These are phyloP conservation scores for Phytopythium oedochilum DNA, from an alignment of 352 stramenopile species.

Conservation along the genomic window DNA sequence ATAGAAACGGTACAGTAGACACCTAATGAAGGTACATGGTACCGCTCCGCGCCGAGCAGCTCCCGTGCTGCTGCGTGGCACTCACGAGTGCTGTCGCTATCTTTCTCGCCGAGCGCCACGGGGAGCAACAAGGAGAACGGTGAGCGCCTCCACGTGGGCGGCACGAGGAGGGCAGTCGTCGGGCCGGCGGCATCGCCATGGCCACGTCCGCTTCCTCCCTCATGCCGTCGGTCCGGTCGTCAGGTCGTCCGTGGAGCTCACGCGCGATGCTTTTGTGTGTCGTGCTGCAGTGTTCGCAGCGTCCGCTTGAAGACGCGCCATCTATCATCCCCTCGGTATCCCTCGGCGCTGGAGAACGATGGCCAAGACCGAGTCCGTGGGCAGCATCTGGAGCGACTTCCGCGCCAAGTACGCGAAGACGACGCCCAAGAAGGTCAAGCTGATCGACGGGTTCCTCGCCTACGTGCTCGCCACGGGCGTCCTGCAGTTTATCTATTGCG, in stretches of 20 bases:
- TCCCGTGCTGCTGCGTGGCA: conserved; percentile 3
- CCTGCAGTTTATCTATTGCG: conserved; percentile 91
- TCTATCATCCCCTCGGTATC: too few species aligned
- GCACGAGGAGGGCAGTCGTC: not conserved
- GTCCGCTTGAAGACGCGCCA: not conserved
- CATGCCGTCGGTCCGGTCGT: not conserved
- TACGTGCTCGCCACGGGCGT: conserved; percentile 86
- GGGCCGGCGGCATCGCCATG: not conserved
- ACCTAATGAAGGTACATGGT: not conserved
- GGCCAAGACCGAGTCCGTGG: conserved; percentile 34
- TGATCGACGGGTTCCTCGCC: conserved; percentile 89
- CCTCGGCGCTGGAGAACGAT: conserved; percentile 10
- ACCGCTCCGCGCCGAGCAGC: not conserved
- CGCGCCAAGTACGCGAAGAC: conserved; percentile 75
- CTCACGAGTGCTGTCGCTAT: not conserved
- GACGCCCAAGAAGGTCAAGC: conserved; percentile 85
- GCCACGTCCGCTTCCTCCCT: not conserved
- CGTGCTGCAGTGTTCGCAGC: not conserved
- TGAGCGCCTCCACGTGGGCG: not conserved
- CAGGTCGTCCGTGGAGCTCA: not conserved
- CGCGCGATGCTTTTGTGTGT: not conserved
- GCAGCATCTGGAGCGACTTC: conserved; percentile 64
- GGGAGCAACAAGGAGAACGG: not conserved
- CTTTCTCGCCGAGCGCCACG: conserved; percentile 1
- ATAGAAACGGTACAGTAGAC: not conserved